Evolutionary conservation across 768 basidiomycete species (phyloP), one percentile per base, ranked within the genome.

Genomic region (Xerocomellus chrysenteron): DNA sequence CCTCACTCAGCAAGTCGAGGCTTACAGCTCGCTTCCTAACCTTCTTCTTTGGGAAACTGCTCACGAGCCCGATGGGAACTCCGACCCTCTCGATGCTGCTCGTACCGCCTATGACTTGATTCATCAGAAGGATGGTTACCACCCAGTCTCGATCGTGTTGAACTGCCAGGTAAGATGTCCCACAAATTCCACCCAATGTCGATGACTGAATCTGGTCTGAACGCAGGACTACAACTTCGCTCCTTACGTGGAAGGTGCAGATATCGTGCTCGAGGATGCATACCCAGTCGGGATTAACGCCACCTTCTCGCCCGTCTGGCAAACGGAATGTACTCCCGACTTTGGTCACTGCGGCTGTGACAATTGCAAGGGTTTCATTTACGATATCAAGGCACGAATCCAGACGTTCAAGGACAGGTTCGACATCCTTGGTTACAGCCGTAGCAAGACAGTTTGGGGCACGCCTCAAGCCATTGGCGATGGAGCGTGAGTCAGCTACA

Each of bases 321-420:
- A 79, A 5, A 88, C 87, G 0, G 63, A 74, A 3, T 90, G 87
- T 64, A 88, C 82, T 0, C 64, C 63, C 9, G 80, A 83, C 58
- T 90, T 82, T 59, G 90, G 89, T 4, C 83, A 84, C 64, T 92
- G 90, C 64, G 90, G 90, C 56, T 90, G 76, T 60, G 86, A 86
- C 59, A 76, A 82, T 63, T 92, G 91, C 67, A 64, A 80, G 54
- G 88, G 88, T 1, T 65, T 54, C n/a, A 81, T 90, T 50, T 77
- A 81, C 50, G 90, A 92, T 60, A 82, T 91, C 64, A 80, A 80
- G 16, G 73, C 73, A 0, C 76, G 90, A 24, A 80, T 91, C 74
- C 86, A 89, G 52, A 77, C 85, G 39, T 91, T 82, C 73, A 75
- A 73, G 49, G 71, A 84, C 45, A 76, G 88, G 32, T 69, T 86